Evolutionary conservation across 2,329 filamentous ascomycete species (phyloP), one percentile per base, ranked within the genome.

Genomic region (Leptographium flavum): DNA sequence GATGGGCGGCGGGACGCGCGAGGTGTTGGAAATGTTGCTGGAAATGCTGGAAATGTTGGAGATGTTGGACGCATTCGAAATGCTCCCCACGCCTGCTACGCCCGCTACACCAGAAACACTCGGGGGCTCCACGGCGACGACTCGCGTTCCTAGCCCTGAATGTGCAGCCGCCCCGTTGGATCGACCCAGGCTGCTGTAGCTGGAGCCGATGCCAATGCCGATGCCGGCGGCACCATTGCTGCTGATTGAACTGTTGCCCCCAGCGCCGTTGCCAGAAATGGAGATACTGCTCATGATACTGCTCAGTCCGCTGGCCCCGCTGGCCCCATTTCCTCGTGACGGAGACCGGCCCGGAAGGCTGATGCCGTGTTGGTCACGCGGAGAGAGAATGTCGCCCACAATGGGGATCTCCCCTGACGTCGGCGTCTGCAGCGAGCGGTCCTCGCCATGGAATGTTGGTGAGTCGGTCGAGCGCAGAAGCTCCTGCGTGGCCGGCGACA

Each of bases 401-500:
- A 85, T 76, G 33, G 79, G 79, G 48, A 86, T 85, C 54, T 86
- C 79, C 47, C 79, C 80, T 45, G 81, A 83, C 11, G 79, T 83
- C 28, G 82, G 80, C 17, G 79, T 83, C 50, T 67, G 65, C 46
- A 70, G 62, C 40, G 68, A 65, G 46, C 66, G 63, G 45, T 67
- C 67, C 39, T 65, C 64, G 41, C 69, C 65, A 42, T 68, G 59
- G 55, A 62, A 60, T 48, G 67, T 75, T 7, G 77, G 74, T 11
- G 76, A 80, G 54, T 80, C 76, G 53, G 65, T 70, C 23, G 73
- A 73, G 48, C 81, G 77, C 40, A 87, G 72, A 30, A 90, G 72
- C 11, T 86, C 82, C 57, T 85, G 80, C 2, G 84, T 86, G 9
- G 83, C 76, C 1, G 87, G 86, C 11, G 83, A 85, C 36, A 84